Base-by-base conservation (phyloP, 2,329 filamentous ascomycete species). In the Chaetomiaceae sp. region DNA sequence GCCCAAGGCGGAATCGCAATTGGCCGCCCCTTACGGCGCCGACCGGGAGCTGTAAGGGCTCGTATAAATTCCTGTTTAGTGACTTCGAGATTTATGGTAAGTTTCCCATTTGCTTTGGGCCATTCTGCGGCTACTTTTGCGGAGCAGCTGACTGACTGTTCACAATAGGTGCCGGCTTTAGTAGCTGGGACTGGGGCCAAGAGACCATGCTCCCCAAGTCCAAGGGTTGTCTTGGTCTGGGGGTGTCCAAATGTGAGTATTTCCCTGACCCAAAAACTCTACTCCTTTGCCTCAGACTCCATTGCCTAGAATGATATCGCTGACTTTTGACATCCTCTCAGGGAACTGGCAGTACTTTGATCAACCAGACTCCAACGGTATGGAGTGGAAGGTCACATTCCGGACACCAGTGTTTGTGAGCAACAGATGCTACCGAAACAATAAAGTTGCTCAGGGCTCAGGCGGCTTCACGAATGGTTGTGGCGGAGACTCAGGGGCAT, bases 61-160 rank as follows among this genome's bases (percentile, higher is more conserved):
- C 34, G 43, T 46, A 46, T 11, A 46, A 46, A 13, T 46, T 46
- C n/a, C 36, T 46, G 30, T 46, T 46, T 46, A 46, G 43, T 36
- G 43, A 46, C 11, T 46, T 46, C 18, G 43, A 46, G 43, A 46
- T 46, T 14, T 46, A 46, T 25, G 43, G 43, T 46, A 46, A 3
- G 43, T 46, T 11, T 32, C 5, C 9, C 18, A 20, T 2, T 34
- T 16, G 11, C 10, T 8, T 21, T 29, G 11, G 33, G 33, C 18
- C 18, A 23, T 18, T 32, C n/a, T n/a, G n/a, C n/a, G n/a, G 6
- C 23, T 42, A n/a, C n/a, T 16, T 34, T 44, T n/a, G n/a, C n/a
- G n/a, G n/a, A 27, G 9, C 25, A 5, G 25, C 25, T 5, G 20
- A 29, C 43, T 34, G 43, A 36, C 29, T 1, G n/a, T 5, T 33